phyloP scores from a whole-genome alignment of 2,329 filamentous ascomycete species.

The Macrophomina phaseolina region DNA sequence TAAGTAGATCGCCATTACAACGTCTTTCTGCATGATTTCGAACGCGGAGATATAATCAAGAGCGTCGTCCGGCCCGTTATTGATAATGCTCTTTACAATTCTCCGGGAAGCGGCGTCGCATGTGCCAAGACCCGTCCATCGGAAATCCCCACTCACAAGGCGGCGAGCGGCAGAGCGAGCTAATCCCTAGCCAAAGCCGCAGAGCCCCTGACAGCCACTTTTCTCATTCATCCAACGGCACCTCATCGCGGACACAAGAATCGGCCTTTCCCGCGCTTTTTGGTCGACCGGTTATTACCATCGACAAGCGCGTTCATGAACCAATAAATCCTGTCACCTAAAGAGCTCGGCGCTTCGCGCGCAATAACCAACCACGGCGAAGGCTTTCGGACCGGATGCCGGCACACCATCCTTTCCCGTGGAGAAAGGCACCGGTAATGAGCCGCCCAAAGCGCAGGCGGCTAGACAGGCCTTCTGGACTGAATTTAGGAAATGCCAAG shows the following conservation, averaged over 20 bases:
- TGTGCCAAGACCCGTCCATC: neutral
- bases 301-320: conserved; percentile 10
- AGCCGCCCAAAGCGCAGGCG: conserved; percentile 1
- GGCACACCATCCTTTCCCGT: neutral
- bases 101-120: neutral
- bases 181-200: conserved; percentile 1
- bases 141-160: neutral
- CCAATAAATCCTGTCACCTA: conserved; percentile 5
- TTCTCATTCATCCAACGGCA: neutral
- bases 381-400: conserved; percentile 12
- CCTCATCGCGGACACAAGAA: neutral
- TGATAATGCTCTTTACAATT: conserved; percentile 13
- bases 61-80: neutral
- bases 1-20: neutral
- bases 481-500: conserved; percentile 3
- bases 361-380: neutral
- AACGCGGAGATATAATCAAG: neutral
- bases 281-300: conserved; percentile 5
- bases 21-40: neutral
- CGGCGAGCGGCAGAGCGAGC: neutral
- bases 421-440: conserved; percentile 2
- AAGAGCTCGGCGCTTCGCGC: neutral
- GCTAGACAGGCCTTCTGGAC: conserved; percentile 6
- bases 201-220: conserved; percentile 10
- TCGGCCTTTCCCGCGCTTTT: neutral